Evolutionary conservation across 495 filamentous ascomycete species (phyloP), one percentile per base, ranked within the genome.

Genomic region (Physcia stellaris): DNA sequence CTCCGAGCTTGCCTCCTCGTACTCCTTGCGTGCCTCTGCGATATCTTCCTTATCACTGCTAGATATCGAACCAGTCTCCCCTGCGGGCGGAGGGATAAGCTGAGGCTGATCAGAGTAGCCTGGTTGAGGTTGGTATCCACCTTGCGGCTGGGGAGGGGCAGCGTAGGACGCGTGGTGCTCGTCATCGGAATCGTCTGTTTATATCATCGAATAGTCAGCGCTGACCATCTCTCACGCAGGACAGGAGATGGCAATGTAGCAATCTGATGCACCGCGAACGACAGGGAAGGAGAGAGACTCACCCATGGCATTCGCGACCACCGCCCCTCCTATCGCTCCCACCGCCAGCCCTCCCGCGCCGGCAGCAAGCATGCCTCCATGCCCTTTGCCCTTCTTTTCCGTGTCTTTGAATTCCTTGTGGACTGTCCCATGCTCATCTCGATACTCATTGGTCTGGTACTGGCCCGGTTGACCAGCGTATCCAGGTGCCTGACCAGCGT

Each of bases 271-370:
- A n/a, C n/a, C n/a, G n/a, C n/a, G n/a, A n/a, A n/a, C n/a, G n/a
- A 12, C 11, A 11, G 13, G 17, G 19, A n/a, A 36, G 26, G 30
- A 6, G 31, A 13, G 13, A 35, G 28, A 46, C 64, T 39, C 58
- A 75, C 71, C 51, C 11, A 70, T 47, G 18, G 68, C 71, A 46
- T 75, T 60, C 15, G 61, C 67, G 27, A 77, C 44, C 13, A 76
- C 42, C 2, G 71, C 76, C 17, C 73, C 74, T 13, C 76, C 45
- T 12, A 77, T 42, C 1, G 71, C 76, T 17, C 73, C 74, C n/a
- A 69, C 59, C 1, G 70, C 75, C 30, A 75, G 44, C 35, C 71
- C 75, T 24, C 63, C 70, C 2, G 64, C 70, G 12, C 63, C 73
- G 17, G 58, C 66, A 24, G 63, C 57, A 2, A 74, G 26, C 36